Conservation (phyloP, 2,329 filamentous ascomycete genomes). For the Fusarium keratoplasticum region DNA sequence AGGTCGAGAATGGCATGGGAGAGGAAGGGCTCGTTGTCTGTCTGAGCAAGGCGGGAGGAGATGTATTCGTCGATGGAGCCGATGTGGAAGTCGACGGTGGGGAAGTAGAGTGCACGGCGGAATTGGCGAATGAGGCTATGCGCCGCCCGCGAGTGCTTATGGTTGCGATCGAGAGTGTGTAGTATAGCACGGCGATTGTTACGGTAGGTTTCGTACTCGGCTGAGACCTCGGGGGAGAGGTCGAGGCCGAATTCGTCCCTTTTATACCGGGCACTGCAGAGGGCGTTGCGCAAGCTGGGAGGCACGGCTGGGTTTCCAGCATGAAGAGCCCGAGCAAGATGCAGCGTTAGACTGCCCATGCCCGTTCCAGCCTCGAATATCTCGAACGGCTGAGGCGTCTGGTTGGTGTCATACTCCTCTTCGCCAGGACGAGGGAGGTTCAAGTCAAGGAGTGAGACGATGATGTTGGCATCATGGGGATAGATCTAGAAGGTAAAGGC, state of each 20-base stretch:
- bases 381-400: constrained; percentile 64
- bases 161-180: constrained; percentile 77
- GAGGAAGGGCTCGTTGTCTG: constrained; percentile 69
- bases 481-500: constrained; percentile 59
- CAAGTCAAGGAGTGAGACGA: constrained; percentile 81
- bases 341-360: constrained; percentile 82
- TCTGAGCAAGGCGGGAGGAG: constrained; percentile 58
- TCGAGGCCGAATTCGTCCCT: constrained; percentile 38
- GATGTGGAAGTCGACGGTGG: constrained; percentile 79
- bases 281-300: constrained; percentile 53
- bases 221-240: constrained; percentile 44
- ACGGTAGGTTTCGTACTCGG: constrained; percentile 58
- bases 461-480: constrained; percentile 78
- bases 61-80: constrained; percentile 75
- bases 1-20: constrained; percentile 80
- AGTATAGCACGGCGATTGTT: constrained; percentile 74
- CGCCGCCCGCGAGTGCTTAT: constrained; percentile 72
- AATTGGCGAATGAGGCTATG: constrained; percentile 74
- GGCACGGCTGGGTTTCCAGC: constrained; percentile 71
- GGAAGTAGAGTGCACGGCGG: constrained; percentile 75
- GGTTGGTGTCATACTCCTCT: constrained; percentile 47
- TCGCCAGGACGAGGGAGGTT: constrained; percentile 63
- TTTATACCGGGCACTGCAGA: constrained; percentile 43
- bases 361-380: constrained; percentile 88
- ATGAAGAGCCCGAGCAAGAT: constrained; percentile 81